Base-by-base conservation (phyloP, 495 filamentous ascomycete genomes). In the Penicillium desertorum region DNA sequence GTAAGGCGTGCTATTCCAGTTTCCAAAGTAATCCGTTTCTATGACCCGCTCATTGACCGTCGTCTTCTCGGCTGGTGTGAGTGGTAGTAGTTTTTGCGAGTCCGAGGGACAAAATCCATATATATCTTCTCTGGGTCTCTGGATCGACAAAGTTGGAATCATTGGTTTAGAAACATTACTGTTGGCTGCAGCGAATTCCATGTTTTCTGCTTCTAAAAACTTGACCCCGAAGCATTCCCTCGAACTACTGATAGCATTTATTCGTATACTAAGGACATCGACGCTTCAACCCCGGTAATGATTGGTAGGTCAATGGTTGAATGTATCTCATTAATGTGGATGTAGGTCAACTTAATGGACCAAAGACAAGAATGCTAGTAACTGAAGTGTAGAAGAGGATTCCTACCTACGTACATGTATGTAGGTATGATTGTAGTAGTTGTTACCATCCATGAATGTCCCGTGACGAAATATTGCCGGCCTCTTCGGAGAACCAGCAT, bases 151-250 rank as follows among this genome's bases (percentile, higher is more conserved):
- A 68, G 29, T 56, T 32, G 45, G 25, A 54, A 63, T 56, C 39
- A 65, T 63, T 51, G 58, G 62, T 1, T 65, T 56, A 5, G 30
- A 60, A 43, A 63, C 51, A 9, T 58, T 62, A 49, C 57, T 63
- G 49, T 65, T 62, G 1, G 51, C 55, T 22, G 62, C 55, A 3
- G 65, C 19, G 32, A 62, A 62, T 49, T 46, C 60, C 58, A 64
- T 66, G 23, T 60, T 66, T 19, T 69, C 63, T 17, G 63, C 66
- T 30, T 66, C 62, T 17, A 56, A 27, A 12, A 59, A n/a, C 60
- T 63, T 63, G 43, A 63, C 58, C n/a, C 48, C 58, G 49, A 66
- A 66, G 43, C 44, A 42, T 51, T 63, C 58, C 14, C 48, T 43
- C 58, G 55, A 46, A 66, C 61, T 19, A 66, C 59, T 52, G 45